These are phyloP conservation scores for Piper betle DNA, from an alignment of 164 flowering plant genomes.

Conservation along the genomic window DNA sequence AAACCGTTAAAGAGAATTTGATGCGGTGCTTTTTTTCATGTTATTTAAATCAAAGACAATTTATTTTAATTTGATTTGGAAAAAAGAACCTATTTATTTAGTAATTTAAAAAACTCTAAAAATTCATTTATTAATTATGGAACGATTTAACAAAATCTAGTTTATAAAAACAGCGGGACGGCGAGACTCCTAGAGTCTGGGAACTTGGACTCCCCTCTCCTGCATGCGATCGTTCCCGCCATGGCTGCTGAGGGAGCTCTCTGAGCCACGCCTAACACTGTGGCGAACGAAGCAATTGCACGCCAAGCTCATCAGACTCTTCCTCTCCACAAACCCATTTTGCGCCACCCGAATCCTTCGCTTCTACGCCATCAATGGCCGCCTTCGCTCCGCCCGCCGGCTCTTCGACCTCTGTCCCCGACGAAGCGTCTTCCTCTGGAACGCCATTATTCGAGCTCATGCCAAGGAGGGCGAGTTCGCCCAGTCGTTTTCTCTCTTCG, in stretches of 20 bases:
- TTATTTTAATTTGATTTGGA: too few relatives aligned
- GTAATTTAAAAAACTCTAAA: too few relatives aligned
- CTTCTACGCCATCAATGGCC: constrained; percentile 38
- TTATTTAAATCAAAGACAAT: too few relatives aligned
- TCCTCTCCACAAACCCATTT: constrained; percentile 47
- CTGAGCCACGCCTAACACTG: constrained; percentile 32
- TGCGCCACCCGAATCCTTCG: constrained; percentile 50
- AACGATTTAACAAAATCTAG: too few relatives aligned
- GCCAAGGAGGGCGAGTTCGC: constrained; percentile 28
- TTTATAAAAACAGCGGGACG: too few relatives aligned
- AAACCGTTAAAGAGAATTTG: too few relatives aligned
- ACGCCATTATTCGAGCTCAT: constrained; percentile 69
- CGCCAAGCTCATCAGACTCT: constrained; percentile 29
- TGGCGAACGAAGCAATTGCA: constrained; percentile 40
- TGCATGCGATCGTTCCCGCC: background rate
- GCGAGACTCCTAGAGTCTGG: too few relatives aligned
- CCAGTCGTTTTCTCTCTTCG: constrained; percentile 37
- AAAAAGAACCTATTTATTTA: too few relatives aligned
- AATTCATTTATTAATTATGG: too few relatives aligned
- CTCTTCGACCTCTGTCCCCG: constrained; percentile 50
- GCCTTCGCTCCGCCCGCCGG: constrained; percentile 35
- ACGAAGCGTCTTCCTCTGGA: constrained; percentile 66
- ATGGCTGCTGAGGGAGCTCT: constrained; percentile 18
- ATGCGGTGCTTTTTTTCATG: too few relatives aligned
- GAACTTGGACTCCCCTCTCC: too few relatives aligned